Evolutionary conservation across 2,329 filamentous ascomycete genomes (phyloP).

Genomic region (Immersiporthe knoxdaviesiana): DNA sequence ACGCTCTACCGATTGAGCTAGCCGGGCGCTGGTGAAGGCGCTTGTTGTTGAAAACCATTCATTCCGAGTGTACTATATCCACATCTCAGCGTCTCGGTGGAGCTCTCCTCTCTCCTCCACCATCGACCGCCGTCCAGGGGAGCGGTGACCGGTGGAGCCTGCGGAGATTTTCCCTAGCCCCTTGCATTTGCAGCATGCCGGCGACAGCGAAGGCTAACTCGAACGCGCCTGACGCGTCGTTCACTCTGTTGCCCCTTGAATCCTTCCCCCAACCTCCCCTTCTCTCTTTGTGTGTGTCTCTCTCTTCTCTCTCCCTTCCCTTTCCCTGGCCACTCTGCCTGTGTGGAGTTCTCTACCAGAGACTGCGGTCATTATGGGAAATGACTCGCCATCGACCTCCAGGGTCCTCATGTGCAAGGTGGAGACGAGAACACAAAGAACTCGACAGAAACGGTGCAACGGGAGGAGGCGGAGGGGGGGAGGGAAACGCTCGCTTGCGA

Average conservation of each 20-base stretch:
- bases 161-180: conserved; percentile 15
- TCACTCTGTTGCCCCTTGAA: neutral
- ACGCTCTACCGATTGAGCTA: conserved; percentile 76
- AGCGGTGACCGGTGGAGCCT: neutral
- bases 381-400: neutral
- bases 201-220: conserved; percentile 10
- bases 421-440: neutral
- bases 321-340: neutral
- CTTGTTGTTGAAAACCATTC: neutral
- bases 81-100: rapidly evolving
- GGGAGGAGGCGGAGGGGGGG: neutral
- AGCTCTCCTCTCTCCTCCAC: neutral
- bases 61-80: neutral
- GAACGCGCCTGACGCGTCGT: conserved; percentile 8
- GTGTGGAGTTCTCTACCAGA: neutral
- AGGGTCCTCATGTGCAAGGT: neutral
- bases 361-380: neutral
- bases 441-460: neutral
- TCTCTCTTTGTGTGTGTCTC: too few relatives aligned
- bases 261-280: neutral
- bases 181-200: conserved; percentile 17
- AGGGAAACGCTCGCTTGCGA: neutral
- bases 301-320: too few relatives aligned
- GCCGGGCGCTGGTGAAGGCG: conserved; percentile 46
- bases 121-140: neutral